Percentiles rank a stretch among this genome's conserved stretches.
phyloP scores from a whole-genome alignment of 1,284 basidiomycete species.

The Pseudozyma pruni region DNA sequence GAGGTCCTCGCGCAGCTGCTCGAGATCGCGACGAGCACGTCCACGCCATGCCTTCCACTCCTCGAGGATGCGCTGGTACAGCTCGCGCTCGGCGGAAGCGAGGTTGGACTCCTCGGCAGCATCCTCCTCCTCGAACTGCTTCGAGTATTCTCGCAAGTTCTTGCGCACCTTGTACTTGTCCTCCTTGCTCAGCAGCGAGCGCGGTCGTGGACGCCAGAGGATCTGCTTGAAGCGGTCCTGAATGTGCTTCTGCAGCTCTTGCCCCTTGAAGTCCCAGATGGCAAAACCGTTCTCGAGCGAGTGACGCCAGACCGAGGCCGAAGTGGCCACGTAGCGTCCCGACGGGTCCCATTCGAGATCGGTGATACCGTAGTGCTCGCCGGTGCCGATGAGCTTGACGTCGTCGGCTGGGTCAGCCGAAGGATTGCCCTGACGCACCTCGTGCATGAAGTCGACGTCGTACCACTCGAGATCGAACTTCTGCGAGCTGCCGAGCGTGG shows the following conservation, averaged over 20 bases:
- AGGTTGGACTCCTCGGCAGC: conserved; percentile 93
- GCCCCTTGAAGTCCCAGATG: conserved; percentile 97
- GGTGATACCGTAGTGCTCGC: conserved; percentile 98
- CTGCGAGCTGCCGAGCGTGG: conserved; percentile 90
- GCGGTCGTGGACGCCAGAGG: conserved; percentile 94
- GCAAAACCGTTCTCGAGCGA: conserved; percentile 96
- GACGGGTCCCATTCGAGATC: conserved; percentile 99
- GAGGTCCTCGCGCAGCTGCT: conserved; percentile 46
- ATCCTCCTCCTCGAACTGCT: conserved; percentile 95
- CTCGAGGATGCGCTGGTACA: conserved; percentile 88
- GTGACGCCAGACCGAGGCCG: conserved; percentile 93
- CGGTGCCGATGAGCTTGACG: conserved; percentile 82
- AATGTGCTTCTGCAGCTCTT: conserved; percentile 87
- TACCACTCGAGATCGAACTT: conserved; percentile 99
- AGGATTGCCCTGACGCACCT: conserved; percentile 72
- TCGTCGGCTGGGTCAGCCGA: conserved; percentile 77
- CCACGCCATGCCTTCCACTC: conserved; percentile 96
- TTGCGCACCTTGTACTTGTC: conserved; percentile 87
- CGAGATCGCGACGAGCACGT: conserved; percentile 54
- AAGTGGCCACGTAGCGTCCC: conserved; percentile 91
- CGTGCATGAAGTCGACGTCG: conserved; percentile 92
- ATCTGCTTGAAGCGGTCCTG: conserved; percentile 98
- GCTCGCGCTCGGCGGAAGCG: conserved; percentile 90
- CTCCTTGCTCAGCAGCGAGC: conserved; percentile 85
- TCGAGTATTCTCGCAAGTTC: conserved; percentile 91